Evolutionary conservation across 306 rosid species (phyloP).

Genomic region (Ormosia emarginata): DNA sequence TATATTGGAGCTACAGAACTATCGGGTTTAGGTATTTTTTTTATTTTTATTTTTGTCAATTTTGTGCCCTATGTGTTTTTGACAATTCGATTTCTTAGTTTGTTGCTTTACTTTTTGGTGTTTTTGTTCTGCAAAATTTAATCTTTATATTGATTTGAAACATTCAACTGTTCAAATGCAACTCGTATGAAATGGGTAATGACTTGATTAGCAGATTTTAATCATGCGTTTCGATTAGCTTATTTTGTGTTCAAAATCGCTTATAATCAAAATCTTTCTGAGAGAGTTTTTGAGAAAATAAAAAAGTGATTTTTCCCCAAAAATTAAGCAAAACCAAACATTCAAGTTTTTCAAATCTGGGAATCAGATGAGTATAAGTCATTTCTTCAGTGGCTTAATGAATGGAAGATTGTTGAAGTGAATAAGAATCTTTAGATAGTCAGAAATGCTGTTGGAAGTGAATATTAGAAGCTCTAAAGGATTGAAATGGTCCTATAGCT

Average conservation of each 20-base stretch:
- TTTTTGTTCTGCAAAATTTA: slow-evolving; percentile 14
- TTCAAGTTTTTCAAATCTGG: neutral
- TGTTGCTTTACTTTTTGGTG: neutral
- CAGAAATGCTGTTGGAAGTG: neutral
- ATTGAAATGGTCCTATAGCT: neutral
- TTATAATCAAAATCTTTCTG: neutral
- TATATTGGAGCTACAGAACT: slow-evolving; percentile 40
- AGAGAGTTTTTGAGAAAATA: neutral
- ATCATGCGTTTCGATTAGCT: neutral
- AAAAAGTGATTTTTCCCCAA: neutral
- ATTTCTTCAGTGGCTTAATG: neutral
- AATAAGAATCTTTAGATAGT: neutral
- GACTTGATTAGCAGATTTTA: neutral
- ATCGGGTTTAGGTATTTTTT: slow-evolving; percentile 56
- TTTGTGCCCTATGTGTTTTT: neutral
- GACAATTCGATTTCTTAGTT: neutral
- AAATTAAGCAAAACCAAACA: neutral
- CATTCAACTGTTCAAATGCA: neutral
- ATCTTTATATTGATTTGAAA: neutral
- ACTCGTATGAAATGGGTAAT: neutral
- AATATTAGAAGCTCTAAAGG: neutral
- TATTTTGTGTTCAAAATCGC: neutral
- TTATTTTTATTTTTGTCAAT: neutral
- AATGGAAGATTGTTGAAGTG: neutral
- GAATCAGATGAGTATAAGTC: neutral